These are phyloP conservation scores for Fusarium sp. DNA, from an alignment of 2,329 filamentous ascomycete species.

Conservation along the genomic window DNA sequence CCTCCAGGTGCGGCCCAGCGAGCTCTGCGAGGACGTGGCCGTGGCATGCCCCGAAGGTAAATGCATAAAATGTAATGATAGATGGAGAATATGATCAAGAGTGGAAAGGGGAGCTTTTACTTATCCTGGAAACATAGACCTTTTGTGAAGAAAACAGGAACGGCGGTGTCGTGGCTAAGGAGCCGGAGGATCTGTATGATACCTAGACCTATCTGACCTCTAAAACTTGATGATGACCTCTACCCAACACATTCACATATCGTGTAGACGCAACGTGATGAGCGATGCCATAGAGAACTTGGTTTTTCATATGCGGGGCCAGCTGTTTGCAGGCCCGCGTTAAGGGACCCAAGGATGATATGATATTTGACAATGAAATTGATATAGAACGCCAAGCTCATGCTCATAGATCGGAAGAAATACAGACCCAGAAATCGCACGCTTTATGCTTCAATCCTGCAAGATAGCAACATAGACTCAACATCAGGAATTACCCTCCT, in stretches of 20 bases:
- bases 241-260: conserved; percentile 3
- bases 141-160: conserved; percentile 12
- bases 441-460: conserved; percentile 23
- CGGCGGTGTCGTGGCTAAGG: conserved; percentile 28
- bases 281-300: not conserved
- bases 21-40: conserved; percentile 83
- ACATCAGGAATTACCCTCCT: conserved; percentile 15
- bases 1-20: conserved; percentile 88
- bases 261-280: not conserved
- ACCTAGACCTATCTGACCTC: conserved; percentile 46
- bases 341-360: not conserved
- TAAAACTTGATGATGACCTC: conserved; percentile 45
- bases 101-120: conserved; percentile 25
- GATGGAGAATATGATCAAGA: conserved; percentile 37
- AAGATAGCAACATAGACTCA: not conserved
- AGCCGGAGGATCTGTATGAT: conserved; percentile 53
- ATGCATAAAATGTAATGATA: conserved; percentile 30
- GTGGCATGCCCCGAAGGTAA: conserved; percentile 86
- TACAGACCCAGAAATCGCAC: conserved; percentile 24
- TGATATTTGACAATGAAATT: not conserved
- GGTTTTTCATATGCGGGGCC: not conserved
- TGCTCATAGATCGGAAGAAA: conserved; percentile 20
- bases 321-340: not conserved
- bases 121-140: conserved; percentile 37
- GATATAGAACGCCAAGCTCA: conserved; percentile 4